Evolutionary conservation across 1,284 basidiomycete species (phyloP).

Genomic region (Filobasidium uniguttulatum): DNA sequence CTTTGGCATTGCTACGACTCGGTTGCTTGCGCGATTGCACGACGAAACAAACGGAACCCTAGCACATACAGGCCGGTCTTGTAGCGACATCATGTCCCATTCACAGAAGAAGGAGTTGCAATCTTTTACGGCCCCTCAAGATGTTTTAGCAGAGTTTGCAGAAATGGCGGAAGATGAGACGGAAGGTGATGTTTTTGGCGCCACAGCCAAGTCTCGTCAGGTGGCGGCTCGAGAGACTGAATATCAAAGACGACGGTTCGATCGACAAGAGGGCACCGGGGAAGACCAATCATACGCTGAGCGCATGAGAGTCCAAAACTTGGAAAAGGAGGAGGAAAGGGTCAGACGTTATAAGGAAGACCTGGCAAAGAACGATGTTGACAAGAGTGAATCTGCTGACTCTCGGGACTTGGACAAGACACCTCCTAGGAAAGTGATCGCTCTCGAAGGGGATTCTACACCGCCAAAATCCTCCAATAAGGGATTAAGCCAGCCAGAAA

Average conservation of each 20-base stretch:
- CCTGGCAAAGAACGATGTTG: conserved; percentile 58
- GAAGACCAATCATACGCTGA: conserved; percentile 85
- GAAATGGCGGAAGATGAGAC: conserved; percentile 85
- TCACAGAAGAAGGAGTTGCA: conserved; percentile 47
- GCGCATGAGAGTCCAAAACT: conserved; percentile 77
- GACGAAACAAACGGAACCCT: too few species aligned
- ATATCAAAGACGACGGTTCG: conserved; percentile 87
- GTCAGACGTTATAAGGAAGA: conserved; percentile 79
- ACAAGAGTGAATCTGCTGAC: conserved; percentile 51
- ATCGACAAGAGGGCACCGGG: conserved; percentile 49
- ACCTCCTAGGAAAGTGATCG: conserved; percentile 46
- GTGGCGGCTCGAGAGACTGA: conserved; percentile 88
- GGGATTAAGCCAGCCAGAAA: conserved; percentile 37
- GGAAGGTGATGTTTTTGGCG: conserved; percentile 80
- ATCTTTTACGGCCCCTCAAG: conserved; percentile 83
- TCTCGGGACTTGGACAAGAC: conserved; percentile 54
- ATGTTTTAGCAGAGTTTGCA: conserved; percentile 86
- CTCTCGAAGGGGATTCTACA: conserved; percentile 15
- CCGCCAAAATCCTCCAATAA: conserved; percentile 43
- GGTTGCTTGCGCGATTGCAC: too few species aligned
- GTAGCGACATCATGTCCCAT: conserved; percentile 14
- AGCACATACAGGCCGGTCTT: not conserved
- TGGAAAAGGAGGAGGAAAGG: conserved; percentile 86
- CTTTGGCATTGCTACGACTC: too few species aligned
- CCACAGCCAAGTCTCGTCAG: conserved; percentile 81